phyloP scores from a whole-genome alignment of 768 basidiomycete species.

The Rhodotorula toruloides region DNA sequence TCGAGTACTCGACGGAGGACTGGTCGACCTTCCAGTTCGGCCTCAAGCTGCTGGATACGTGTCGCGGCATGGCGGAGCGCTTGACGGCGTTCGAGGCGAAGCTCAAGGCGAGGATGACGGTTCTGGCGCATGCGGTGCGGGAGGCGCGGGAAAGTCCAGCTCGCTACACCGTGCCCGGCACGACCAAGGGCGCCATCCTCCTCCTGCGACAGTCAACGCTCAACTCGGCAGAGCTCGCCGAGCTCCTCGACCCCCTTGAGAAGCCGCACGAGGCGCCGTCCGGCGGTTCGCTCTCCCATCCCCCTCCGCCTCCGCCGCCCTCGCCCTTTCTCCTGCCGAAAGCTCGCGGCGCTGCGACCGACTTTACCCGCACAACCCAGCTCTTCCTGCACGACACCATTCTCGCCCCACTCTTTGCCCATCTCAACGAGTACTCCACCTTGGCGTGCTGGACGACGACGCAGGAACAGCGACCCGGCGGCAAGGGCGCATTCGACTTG shows the following conservation, averaged over 20 bases:
- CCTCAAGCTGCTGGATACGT: conserved; percentile 76
- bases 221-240: conserved; percentile 70
- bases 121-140: conserved; percentile 60
- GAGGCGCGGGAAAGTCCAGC: conserved; percentile 56
- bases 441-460: conserved; percentile 61
- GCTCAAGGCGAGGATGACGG: conserved; percentile 57
- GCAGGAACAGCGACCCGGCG: conserved; percentile 53
- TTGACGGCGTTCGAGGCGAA: conserved; percentile 65
- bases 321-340: conserved; percentile 34
- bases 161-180: conserved; percentile 56
- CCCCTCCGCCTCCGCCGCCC: conserved; percentile 4
- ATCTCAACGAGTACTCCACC: conserved; percentile 66
- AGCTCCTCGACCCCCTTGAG: conserved; percentile 53
- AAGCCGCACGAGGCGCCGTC: neutral
- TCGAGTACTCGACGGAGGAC: conserved; percentile 80
- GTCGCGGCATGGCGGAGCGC: conserved; percentile 65
- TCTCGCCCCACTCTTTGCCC: conserved; percentile 69
- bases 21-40: conserved; percentile 80
- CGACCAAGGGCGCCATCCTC: conserved; percentile 61
- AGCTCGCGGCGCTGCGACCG: conserved; percentile 29
- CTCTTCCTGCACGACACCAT: conserved; percentile 72
- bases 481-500: conserved; percentile 52
- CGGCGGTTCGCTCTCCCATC: neutral
- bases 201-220: conserved; percentile 74
- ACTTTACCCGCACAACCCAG: conserved; percentile 58